Conservation (phyloP, 78 protist species). For the Dictyostelium brefeldianum region DNA sequence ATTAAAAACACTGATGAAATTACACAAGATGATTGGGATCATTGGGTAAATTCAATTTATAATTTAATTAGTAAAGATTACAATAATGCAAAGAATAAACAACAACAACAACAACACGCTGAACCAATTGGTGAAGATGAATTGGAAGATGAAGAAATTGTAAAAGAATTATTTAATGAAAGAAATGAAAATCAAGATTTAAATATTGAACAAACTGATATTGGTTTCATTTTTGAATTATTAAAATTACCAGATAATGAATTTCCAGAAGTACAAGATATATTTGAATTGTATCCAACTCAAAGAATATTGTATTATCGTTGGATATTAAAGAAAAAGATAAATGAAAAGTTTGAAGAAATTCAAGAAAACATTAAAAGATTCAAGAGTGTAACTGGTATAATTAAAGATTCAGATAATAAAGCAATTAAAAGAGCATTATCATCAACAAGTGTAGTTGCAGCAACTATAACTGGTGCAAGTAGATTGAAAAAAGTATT, state of each 20-base stretch:
- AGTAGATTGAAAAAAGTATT: constrained; percentile 30
- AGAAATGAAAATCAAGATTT: neutral
- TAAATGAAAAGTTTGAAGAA: neutral
- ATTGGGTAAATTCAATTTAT: constrained; percentile 4
- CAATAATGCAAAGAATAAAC: neutral
- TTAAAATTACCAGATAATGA: constrained; percentile 1
- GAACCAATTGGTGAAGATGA: neutral
- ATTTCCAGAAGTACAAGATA: constrained; percentile 12
- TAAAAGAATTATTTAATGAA: neutral
- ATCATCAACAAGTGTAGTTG: constrained; percentile 23
- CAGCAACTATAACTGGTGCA: constrained; percentile 63
- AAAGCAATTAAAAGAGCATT: constrained; percentile 3
- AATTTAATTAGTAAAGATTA: neutral
- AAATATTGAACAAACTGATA: neutral
- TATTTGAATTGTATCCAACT: neutral
- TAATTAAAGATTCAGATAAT: constrained; percentile 37
- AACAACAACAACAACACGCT: neutral
- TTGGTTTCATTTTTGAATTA: neutral
- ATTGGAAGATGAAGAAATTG: constrained; percentile 30
- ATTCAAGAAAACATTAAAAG: neutral
- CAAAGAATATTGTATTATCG: constrained; percentile 21
- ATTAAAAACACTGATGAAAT: neutral
- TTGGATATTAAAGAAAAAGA: constrained; percentile 12
- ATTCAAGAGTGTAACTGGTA: neutral
- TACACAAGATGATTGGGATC: neutral